phyloP scores from a whole-genome alignment of 805 yeast species.

The Candida quercuum region DNA sequence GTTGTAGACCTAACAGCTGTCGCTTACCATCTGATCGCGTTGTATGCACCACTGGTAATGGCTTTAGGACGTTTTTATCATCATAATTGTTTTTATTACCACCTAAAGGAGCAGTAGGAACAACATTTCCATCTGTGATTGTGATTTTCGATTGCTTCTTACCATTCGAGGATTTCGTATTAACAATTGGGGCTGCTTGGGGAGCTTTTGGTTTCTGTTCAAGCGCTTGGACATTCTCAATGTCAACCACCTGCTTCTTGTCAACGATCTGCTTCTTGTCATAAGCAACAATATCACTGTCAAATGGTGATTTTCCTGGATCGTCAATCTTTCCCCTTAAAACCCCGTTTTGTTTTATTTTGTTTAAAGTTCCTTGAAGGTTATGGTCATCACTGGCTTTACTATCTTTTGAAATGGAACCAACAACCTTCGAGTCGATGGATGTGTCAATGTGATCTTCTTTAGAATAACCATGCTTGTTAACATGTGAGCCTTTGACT shows the following conservation, averaged over 20 bases:
- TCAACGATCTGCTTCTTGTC: too few relatives aligned
- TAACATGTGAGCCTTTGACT: slow-evolving; percentile 2
- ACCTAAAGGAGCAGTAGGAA: neutral
- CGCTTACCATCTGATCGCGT: neutral
- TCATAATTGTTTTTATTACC: neutral
- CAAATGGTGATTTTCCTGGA: too few relatives aligned
- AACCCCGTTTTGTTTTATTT: too few relatives aligned
- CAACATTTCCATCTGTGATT: neutral
- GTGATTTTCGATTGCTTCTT: neutral
- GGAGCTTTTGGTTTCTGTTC: too few relatives aligned
- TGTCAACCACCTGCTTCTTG: too few relatives aligned
- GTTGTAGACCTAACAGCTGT: neutral
- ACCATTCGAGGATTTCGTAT: neutral
- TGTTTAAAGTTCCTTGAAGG: too few relatives aligned
- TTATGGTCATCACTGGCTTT: neutral
- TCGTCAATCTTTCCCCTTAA: too few relatives aligned
- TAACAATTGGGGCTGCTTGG: neutral
- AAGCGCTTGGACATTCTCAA: too few relatives aligned
- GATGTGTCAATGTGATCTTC: slow-evolving; percentile 9
- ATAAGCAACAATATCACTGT: too few relatives aligned
- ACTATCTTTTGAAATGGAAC: slow-evolving; percentile 6
- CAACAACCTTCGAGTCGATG: slow-evolving; percentile 15
- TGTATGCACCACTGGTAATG: neutral
- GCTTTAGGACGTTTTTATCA: neutral
- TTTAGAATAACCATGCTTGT: slow-evolving; percentile 3